These are phyloP conservation scores for Stromatinia cepivora DNA, from an alignment of 2,329 filamentous ascomycete species.

Conservation along the genomic window DNA sequence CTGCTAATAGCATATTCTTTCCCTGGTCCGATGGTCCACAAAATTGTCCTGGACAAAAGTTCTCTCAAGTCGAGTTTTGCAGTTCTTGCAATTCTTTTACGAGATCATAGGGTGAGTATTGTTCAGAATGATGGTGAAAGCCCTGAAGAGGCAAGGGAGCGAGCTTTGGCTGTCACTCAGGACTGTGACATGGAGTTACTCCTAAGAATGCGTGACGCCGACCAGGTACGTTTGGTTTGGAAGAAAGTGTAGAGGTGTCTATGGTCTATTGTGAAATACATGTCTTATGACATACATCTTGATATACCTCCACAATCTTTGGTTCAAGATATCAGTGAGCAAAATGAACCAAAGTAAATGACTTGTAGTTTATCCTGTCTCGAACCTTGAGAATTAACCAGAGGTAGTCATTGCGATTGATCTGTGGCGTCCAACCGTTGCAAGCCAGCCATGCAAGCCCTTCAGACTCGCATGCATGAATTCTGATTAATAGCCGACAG, in stretches of 20 bases:
- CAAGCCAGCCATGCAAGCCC: no score
- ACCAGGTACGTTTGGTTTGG: background rate
- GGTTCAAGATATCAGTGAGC: no score
- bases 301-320: no score
- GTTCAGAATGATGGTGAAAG: background rate
- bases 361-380: no score
- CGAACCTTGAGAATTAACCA: no score
- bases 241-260: background rate
- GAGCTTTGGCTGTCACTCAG: background rate
- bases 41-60: constrained; percentile 44
- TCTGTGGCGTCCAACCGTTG: no score
- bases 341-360: no score
- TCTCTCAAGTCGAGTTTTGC: constrained; percentile 43
- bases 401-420: no score
- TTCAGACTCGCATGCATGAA: no score
- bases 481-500: no score
- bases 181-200: background rate
- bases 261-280: no score
- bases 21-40: constrained; percentile 41
- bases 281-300: no score
- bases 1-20: constrained; percentile 31
- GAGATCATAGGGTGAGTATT: background rate
- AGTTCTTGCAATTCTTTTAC: constrained; percentile 28
- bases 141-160: background rate
- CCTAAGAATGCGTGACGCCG: background rate